A percentile compares a stretch with the other conserved stretches of the same genome.
phyloP scores from a whole-genome alignment of 192 early-diverging fungal genomes.

The Mortierella claussenii region DNA sequence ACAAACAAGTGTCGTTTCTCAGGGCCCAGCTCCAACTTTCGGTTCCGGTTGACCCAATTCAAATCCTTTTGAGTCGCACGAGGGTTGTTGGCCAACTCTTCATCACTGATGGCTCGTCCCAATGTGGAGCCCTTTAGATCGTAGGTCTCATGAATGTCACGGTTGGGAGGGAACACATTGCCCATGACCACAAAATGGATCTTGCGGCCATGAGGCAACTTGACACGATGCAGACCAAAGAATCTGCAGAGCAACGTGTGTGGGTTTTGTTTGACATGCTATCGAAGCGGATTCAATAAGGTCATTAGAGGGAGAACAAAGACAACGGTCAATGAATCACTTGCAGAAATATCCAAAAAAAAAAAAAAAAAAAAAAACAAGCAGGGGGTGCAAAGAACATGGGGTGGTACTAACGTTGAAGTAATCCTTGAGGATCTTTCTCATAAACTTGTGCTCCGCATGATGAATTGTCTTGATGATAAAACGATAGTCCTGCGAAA shows the following conservation, averaged over 20 bases:
- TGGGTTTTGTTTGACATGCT: conserved; percentile 88
- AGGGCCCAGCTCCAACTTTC: conserved; percentile 84
- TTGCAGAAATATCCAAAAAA: conserved; percentile 2
- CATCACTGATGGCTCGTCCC: conserved; percentile 83
- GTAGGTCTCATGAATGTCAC: conserved; percentile 96
- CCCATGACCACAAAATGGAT: conserved; percentile 99
- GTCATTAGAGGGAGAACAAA: too few species aligned
- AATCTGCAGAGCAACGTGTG: conserved; percentile 94
- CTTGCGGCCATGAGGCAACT: conserved; percentile 91
- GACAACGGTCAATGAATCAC: too few species aligned
- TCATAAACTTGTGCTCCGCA: conserved; percentile 94
- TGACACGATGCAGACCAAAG: conserved; percentile 96
- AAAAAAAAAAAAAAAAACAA: conserved; percentile 3
- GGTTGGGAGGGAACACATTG: conserved; percentile 97
- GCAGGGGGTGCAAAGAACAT: too few species aligned
- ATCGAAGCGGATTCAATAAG: too few species aligned
- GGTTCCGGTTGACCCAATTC: conserved; percentile 88
- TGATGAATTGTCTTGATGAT: conserved; percentile 99
- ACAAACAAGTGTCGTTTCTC: conserved; percentile 82
- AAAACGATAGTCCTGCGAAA: conserved; percentile 96
- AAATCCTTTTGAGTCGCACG: conserved; percentile 96
- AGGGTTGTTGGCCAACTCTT: conserved; percentile 81
- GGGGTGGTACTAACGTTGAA: conserved; percentile 78
- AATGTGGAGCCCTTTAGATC: conserved; percentile 96
- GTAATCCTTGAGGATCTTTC: conserved; percentile 87